These are phyloP conservation scores for Cutaneotrichosporon arboriforme DNA, from an alignment of 1,284 basidiomycete genomes.

Conservation along the genomic window DNA sequence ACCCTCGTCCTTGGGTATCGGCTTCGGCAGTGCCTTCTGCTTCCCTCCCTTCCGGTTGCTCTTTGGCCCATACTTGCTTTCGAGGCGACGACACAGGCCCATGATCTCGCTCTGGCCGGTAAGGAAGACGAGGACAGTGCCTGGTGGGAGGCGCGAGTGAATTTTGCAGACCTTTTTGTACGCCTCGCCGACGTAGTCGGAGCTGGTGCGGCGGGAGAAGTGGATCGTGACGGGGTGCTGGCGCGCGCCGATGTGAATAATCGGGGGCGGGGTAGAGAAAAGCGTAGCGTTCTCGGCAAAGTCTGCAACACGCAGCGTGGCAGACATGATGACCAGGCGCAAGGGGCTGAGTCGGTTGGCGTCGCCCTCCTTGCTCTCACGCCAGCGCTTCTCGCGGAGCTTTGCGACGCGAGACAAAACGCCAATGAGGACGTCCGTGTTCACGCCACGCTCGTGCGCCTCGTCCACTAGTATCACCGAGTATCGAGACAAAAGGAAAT, in stretches of 20 bases:
- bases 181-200: slow-evolving; percentile 86
- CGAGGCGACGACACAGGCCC: slow-evolving; percentile 63
- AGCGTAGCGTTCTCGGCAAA: slow-evolving; percentile 82
- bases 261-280: slow-evolving; percentile 77
- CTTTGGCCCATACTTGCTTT: slow-evolving; percentile 65
- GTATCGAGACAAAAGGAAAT: slow-evolving; percentile 86
- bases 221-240: slow-evolving; percentile 95
- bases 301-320: slow-evolving; percentile 88
- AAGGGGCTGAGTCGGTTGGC: slow-evolving; percentile 77
- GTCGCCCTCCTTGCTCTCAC: slow-evolving; percentile 55
- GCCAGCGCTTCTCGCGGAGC: slow-evolving; percentile 82
- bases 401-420: slow-evolving; percentile 87
- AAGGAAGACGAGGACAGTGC: slow-evolving; percentile 68
- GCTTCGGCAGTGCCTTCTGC: slow-evolving; percentile 1
- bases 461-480: slow-evolving; percentile 95
- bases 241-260: slow-evolving; percentile 81
- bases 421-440: slow-evolving; percentile 96
- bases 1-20: slow-evolving; percentile 8
- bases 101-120: slow-evolving; percentile 73
- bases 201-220: slow-evolving; percentile 77
- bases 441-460: slow-evolving; percentile 96
- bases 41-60: slow-evolving; percentile 48
- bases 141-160: slow-evolving; percentile 63
- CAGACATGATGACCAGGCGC: slow-evolving; percentile 96
- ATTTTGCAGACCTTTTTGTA: slow-evolving; percentile 83